Percentiles rank a stretch among this genome's conserved stretches.
Conservation (phyloP, 306 rosid species). For the Vigna unguiculata region DNA sequence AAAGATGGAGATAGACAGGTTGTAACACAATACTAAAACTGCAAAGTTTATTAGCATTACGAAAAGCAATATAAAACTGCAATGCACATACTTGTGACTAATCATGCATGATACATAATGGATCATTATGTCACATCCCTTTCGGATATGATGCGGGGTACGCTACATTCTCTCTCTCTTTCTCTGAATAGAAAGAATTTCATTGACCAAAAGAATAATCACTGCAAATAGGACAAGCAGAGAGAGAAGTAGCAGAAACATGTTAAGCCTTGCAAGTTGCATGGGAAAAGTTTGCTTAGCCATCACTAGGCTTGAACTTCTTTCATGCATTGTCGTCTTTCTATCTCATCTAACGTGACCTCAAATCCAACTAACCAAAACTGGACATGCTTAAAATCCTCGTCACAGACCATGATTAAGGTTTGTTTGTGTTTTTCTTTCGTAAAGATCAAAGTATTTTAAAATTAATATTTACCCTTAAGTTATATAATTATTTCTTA, state of each 20-base stretch:
- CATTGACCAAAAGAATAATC: conserved; percentile 33
- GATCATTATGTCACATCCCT: conserved; percentile 42
- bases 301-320: background rate
- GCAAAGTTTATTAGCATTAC: conserved; percentile 29
- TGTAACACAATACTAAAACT: conserved; percentile 30
- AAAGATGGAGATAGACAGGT: conserved; percentile 24
- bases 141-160: conserved; percentile 25
- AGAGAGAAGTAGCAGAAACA: conserved; percentile 21
- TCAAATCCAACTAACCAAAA: conserved; percentile 35
- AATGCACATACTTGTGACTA: background rate
- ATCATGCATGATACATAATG: conserved; percentile 34
- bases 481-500: background rate
- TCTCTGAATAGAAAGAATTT: conserved; percentile 28
- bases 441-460: background rate
- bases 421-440: conserved; percentile 5
- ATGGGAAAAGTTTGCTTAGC: conserved; percentile 40
- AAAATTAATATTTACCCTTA: background rate
- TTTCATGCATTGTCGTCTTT: conserved; percentile 42
- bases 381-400: conserved; percentile 26
- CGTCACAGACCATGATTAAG: conserved; percentile 24
- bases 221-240: conserved; percentile 42
- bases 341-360: conserved; percentile 33
- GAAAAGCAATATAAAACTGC: conserved; percentile 27
- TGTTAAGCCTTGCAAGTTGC: conserved; percentile 50
- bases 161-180: conserved; percentile 29